Base-by-base conservation (phyloP, 768 basidiomycete genomes). In the Suillus hirtellus region DNA sequence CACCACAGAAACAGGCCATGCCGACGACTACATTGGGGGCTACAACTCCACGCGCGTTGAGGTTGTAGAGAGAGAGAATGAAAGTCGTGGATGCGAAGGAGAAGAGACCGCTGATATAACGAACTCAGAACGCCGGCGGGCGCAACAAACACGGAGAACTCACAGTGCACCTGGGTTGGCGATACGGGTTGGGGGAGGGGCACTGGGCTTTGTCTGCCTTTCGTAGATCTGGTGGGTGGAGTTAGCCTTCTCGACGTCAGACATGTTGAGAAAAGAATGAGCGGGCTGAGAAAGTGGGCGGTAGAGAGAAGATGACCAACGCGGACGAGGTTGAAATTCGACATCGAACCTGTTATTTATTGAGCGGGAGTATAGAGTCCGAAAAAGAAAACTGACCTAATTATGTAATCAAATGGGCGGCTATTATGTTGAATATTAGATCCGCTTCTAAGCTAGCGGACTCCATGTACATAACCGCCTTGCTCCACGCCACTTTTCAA, bases 1-100 rank as follows among this genome's bases (percentile, higher is more conserved):
- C 95, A 66, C 94, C 95, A 65, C 85, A 85, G 75, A 87, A 90
- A 67, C 92, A 71, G 31, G 93, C 92, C 93, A 96, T 93, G 59
- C 93, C 95, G 56, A 94, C 82, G 55, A 93, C 86, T 35, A 87
- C 84, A 63, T 94, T 93, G 46, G 90, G 86, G 6, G 71, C 69
- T 19, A 69, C 65, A 66, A 93, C 79, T 27, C 76, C 70, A n/a
- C 87, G 82, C 1, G 84, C 81, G 19, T 80, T 74, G 35, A 84
- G 77, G 70, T 93, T 93, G 82, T 83, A 90, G 65, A 93, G 66
- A 5, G 90, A 93, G 40, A 93, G 79, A 61, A 94, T 86, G 69
- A 94, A 81, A 0, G 91, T 93, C 12, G 93, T 92, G 4, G 89
- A 89, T 21, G 93, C 92, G 78, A 94, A 94, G 44, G 89, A 88